A percentile compares a stretch with the other conserved stretches of the same genome.
These are phyloP conservation scores for Pseudogymnoascus sp. DNA, from an alignment of 2,329 filamentous ascomycete species.

Conservation along the genomic window DNA sequence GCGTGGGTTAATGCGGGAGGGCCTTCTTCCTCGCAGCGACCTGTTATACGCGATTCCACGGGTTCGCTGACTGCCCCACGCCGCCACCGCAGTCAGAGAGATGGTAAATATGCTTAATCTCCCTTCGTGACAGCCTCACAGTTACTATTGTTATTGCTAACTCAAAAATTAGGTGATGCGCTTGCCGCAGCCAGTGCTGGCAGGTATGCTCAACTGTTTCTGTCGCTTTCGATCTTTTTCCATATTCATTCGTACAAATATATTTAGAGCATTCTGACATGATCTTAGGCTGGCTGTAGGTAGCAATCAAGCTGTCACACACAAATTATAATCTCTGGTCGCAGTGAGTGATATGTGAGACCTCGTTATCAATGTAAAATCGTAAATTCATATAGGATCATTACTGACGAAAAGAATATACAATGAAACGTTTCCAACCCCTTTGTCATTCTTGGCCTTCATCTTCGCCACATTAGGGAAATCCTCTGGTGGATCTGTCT, in stretches of 20 bases:
- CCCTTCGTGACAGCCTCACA: neutral
- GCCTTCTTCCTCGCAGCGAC: neutral
- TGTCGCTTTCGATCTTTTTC: neutral
- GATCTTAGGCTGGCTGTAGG: neutral
- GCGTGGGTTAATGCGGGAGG: neutral
- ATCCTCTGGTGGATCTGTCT: neutral
- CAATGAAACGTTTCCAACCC: neutral
- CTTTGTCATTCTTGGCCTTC: neutral
- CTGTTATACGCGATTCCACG: neutral
- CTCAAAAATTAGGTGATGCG: neutral
- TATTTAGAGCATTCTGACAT: neutral
- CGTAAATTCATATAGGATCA: constrained; percentile 5
- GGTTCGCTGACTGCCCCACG: neutral
- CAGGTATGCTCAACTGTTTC: neutral
- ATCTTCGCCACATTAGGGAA: neutral
- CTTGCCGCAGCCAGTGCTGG: neutral
- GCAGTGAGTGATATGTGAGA: neutral
- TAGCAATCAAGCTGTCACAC: neutral
- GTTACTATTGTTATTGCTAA: neutral
- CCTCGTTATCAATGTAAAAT: neutral
- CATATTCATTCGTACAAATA: neutral
- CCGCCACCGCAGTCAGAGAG: constrained; percentile 3
- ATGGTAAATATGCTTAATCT: neutral
- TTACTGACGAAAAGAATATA: constrained; percentile 6
- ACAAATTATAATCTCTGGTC: neutral